phyloP scores from a whole-genome alignment of 768 basidiomycete genomes.

The Lentinula sp. region DNA sequence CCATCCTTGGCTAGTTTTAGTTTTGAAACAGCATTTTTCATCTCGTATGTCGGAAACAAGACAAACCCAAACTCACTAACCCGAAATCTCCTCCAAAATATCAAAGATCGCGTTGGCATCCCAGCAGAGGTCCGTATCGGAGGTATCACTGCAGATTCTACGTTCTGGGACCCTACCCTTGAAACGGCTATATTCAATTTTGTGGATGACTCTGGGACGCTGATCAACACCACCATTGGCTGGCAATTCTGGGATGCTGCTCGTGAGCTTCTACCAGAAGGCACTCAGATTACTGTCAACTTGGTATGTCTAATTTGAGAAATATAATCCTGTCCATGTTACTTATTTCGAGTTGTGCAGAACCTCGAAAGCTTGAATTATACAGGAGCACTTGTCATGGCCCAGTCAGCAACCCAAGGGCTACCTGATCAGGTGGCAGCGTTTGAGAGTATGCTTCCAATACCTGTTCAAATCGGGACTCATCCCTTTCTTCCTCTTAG shows the following conservation, averaged over 20 bases:
- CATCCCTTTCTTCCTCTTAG: slow-evolving; percentile 14
- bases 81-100: slow-evolving; percentile 36
- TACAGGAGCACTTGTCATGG: slow-evolving; percentile 34
- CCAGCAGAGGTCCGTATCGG: slow-evolving; percentile 45
- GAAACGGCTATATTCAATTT: slow-evolving; percentile 35
- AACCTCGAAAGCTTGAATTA: slow-evolving; percentile 39
- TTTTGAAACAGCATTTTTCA: slow-evolving; percentile 50
- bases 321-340: not conserved
- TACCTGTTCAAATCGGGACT: not conserved
- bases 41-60: slow-evolving; percentile 41
- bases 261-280: slow-evolving; percentile 31
- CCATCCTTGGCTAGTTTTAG: slow-evolving; percentile 47
- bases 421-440: slow-evolving; percentile 32
- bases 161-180: slow-evolving; percentile 38
- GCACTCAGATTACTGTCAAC: slow-evolving; percentile 41
- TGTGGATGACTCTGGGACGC: slow-evolving; percentile 33
- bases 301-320: slow-evolving; percentile 22
- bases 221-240: slow-evolving; percentile 47
- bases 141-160: slow-evolving; percentile 50
- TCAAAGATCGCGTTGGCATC: slow-evolving; percentile 36
- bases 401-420: slow-evolving; percentile 32
- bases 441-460: slow-evolving; percentile 34
- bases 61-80: slow-evolving; percentile 37
- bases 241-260: slow-evolving; percentile 44
- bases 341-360: slow-evolving; percentile 19